Evolutionary conservation across 768 basidiomycete genomes (phyloP), one percentile per base, ranked within the genome.

Genomic region (Zangia roseola): DNA sequence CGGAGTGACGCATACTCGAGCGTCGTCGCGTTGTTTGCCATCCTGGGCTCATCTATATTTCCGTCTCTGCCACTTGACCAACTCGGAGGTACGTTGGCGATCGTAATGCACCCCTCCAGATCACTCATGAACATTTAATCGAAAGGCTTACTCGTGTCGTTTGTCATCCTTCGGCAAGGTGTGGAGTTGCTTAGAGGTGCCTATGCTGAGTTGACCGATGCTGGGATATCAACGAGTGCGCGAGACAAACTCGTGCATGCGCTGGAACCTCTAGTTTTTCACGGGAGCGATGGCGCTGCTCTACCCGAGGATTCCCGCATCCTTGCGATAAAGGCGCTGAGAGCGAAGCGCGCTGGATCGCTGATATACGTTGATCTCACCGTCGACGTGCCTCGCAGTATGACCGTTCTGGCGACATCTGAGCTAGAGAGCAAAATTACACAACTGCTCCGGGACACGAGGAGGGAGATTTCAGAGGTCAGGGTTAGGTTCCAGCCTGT

Each of bases 1-100:
- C 81, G 97, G n/a, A 94, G 91, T 55, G 97, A 99, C 66, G 93
- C 92, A 6, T 92, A 94, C 62, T 94, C 93, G 4, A 94, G 93
- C 58, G 57, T 87, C 41, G 92, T 99, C 45, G 93, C 94, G 10
- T 80, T 98, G 47, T 79, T 88, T 39, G 94, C 95, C 14, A 99
- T 99, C 61, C 70, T 98, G 8, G 93, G 94, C 12, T 91, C 86
- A 10, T 90, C 90, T 74, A 75, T 83, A 56, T 88, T 89, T 67
- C 93, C 94, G 14, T 74, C 80, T n/a, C 63, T 91, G 45, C 89
- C 97, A 49, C 74, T 98, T 31, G 97, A 99, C 65, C 94, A 97
- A 9, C 77, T 99, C 30, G 97, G 97, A 54, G 95, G 95, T 83
- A 59, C 67, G 78, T 51, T 9, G 20, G 14, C 2, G 21, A 20